Percentiles rank a stretch among this genome's conserved stretches.
These are phyloP conservation scores for Bipolaris oryzae DNA, from an alignment of 2,329 filamentous ascomycete genomes.

Conservation along the genomic window DNA sequence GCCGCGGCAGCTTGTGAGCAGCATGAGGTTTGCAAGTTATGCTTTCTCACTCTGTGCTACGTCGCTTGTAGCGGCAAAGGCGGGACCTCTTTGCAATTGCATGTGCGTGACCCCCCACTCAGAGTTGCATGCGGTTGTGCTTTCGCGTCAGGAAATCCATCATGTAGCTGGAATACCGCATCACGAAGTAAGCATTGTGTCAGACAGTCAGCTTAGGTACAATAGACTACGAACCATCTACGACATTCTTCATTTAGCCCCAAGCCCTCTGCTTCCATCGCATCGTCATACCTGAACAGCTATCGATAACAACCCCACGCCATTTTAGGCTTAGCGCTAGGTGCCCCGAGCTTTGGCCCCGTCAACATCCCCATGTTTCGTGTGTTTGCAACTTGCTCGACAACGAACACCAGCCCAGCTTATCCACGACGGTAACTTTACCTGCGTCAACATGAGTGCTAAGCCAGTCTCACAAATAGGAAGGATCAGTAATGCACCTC, in stretches of 20 bases:
- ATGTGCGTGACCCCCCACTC: conserved; percentile 1
- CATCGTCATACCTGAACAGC: conserved; percentile 1
- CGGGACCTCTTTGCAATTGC: conserved; percentile 2
- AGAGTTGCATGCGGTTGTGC: conserved; percentile 25
- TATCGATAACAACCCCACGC: conserved; percentile 13
- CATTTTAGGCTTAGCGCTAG: conserved; percentile 2
- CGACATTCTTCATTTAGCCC: neutral
- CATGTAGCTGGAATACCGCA: conserved; percentile 19
- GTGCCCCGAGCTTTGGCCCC: conserved; percentile 10
- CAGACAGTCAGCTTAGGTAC: conserved; percentile 31
- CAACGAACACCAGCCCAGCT: conserved; percentile 5
- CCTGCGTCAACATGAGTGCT: conserved; percentile 26
- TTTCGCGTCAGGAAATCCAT: conserved; percentile 35
- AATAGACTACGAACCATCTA: conserved; percentile 26
- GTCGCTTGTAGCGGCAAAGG: neutral
- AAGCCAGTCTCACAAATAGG: conserved; percentile 24
- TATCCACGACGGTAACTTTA: conserved; percentile 26
- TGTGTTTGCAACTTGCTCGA: conserved; percentile 5
- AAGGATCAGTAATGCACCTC: conserved; percentile 18
- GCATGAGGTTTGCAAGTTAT: neutral
- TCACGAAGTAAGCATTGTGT: conserved; percentile 33
- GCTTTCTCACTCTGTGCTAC: neutral
- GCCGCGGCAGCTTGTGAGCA: conserved; percentile 69
- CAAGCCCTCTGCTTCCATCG: neutral
- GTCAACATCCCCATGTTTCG: conserved; percentile 16